Conservation (phyloP, 495 filamentous ascomycete species). For the Bacidia rubella region DNA sequence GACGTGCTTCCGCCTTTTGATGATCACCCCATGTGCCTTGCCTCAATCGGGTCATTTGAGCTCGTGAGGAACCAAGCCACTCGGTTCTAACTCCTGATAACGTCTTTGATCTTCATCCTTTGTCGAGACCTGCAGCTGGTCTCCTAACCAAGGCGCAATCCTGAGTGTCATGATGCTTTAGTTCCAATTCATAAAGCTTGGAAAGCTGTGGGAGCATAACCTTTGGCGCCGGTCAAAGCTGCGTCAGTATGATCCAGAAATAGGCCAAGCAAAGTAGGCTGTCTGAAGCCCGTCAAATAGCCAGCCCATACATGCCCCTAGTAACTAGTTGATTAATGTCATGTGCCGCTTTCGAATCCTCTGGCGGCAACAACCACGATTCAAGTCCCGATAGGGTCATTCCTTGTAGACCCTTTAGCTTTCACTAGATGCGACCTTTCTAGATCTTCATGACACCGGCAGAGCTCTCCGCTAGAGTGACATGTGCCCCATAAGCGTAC, state of each 20-base stretch:
- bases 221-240: too few relatives aligned
- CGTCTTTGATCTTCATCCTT: neutral
- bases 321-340: neutral
- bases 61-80: neutral
- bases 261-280: neutral
- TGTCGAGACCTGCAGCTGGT: neutral
- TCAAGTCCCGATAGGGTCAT: neutral
- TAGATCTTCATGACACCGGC: neutral
- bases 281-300: neutral
- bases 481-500: neutral
- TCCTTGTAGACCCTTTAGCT: too few relatives aligned
- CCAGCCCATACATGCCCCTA: neutral
- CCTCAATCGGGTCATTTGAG: neutral
- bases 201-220: too few relatives aligned
- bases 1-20: neutral
- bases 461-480: neutral
- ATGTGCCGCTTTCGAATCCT: neutral
- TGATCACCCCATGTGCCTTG: neutral
- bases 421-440: neutral
- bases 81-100: neutral
- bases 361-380: neutral
- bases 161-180: neutral
- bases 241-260: neutral
- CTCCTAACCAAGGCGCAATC: neutral
- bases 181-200: too few relatives aligned